Evolutionary conservation across 129 eudicot genomes (phyloP).

Genomic region (Scalesia atractyloides): DNA sequence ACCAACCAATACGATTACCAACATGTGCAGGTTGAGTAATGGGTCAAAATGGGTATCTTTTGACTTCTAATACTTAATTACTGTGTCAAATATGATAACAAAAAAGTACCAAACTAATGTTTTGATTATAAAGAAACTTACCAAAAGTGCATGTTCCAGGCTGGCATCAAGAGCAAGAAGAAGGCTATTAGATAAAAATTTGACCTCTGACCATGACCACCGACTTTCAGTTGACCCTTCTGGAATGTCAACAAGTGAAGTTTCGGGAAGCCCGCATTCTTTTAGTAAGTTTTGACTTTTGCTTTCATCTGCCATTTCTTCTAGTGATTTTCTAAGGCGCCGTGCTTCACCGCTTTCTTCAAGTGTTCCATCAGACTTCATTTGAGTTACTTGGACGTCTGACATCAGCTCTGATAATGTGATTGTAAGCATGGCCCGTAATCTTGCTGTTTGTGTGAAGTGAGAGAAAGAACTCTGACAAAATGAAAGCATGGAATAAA

Average conservation of each 20-base stretch:
- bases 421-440: conserved; percentile 92
- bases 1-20: conserved; percentile 21
- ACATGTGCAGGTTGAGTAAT: neutral
- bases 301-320: conserved; percentile 88
- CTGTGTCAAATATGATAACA: too few species aligned
- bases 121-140: conserved; percentile 29
- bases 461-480: conserved; percentile 90
- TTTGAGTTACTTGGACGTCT: conserved; percentile 95
- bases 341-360: conserved; percentile 99
- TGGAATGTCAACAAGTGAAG: conserved; percentile 50
- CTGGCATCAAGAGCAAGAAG: conserved; percentile 97
- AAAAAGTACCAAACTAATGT: too few species aligned
- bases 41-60: conserved; percentile 1
- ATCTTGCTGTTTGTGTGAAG: conserved; percentile 81
- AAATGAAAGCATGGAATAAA: conserved; percentile 14
- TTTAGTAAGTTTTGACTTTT: conserved; percentile 49
- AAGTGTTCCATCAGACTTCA: conserved; percentile 95
- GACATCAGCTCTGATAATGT: conserved; percentile 98
- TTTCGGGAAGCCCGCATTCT: conserved; percentile 76
- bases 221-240: conserved; percentile 58
- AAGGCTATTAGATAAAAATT: conserved; percentile 68
- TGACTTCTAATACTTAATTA: too few species aligned
- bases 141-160: conserved; percentile 97
- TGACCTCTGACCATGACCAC: conserved; percentile 98
- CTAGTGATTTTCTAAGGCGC: conserved; percentile 86